Evolutionary conservation across 208 protist species (phyloP).

Genomic region (Herpetomonas muscarum): DNA sequence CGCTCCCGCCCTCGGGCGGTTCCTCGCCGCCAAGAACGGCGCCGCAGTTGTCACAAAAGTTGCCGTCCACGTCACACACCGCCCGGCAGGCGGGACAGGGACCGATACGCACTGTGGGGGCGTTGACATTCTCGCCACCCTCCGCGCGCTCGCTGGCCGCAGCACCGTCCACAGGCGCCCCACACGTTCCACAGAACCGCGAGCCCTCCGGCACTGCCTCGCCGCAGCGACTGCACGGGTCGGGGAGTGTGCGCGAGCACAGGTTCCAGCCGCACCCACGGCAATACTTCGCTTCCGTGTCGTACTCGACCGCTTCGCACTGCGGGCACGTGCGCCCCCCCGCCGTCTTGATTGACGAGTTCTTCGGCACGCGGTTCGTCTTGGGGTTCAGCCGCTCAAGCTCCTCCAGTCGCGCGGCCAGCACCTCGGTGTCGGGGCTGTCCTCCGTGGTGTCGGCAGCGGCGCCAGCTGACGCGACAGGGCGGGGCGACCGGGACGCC

Average conservation of each 20-base stretch:
- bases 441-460: not conserved
- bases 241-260: constrained; percentile 22
- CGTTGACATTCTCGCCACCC: constrained; percentile 44
- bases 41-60: constrained; percentile 87
- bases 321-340: constrained; percentile 41
- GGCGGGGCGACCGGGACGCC: not conserved
- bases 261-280: constrained; percentile 71
- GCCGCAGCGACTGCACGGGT: constrained; percentile 60
- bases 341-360: constrained; percentile 18
- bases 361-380: constrained; percentile 45
- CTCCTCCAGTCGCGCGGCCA: constrained; percentile 8
- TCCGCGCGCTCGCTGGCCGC: constrained; percentile 27
- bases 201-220: constrained; percentile 64
- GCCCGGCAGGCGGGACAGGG: constrained; percentile 66
- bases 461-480: not conserved
- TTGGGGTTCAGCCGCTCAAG: constrained; percentile 18
- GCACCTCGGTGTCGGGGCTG: not conserved
- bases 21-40: constrained; percentile 55
- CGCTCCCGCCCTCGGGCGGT: not conserved
- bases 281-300: constrained; percentile 73
- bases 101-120: constrained; percentile 37
- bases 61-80: constrained; percentile 72
- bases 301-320: constrained; percentile 75
- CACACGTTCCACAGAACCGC: constrained; percentile 82
- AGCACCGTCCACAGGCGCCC: constrained; percentile 56